Conservation (phyloP, 306 rosid genomes). For the Cicer pinnatifidum region DNA sequence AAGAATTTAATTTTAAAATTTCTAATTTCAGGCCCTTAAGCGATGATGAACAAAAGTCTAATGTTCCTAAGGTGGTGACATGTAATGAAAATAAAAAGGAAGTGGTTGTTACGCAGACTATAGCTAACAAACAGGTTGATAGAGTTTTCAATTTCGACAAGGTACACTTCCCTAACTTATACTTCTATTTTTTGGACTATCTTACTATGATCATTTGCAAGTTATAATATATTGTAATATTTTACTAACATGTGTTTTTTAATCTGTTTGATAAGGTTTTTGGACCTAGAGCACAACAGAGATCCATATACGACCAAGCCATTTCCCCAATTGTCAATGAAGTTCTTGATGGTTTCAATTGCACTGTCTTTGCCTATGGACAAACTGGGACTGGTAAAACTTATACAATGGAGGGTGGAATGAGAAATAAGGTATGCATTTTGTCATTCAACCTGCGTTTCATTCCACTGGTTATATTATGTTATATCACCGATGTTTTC, state of each 20-base stretch:
- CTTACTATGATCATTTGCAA: conserved; percentile 15
- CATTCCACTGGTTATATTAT: not conserved
- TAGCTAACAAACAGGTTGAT: conserved; percentile 88
- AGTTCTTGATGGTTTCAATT: conserved; percentile 94
- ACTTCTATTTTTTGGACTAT: not conserved
- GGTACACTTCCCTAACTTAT: conserved; percentile 45
- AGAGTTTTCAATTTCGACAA: conserved; percentile 86
- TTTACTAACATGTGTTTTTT: conserved; percentile 12
- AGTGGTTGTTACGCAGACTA: conserved; percentile 76
- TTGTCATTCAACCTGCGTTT: not conserved
- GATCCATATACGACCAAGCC: conserved; percentile 92
- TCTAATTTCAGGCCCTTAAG: conserved; percentile 67
- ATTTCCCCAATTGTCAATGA: conserved; percentile 88
- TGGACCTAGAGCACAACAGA: conserved; percentile 92
- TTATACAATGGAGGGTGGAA: conserved; percentile 98
- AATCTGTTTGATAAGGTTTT: conserved; percentile 63
- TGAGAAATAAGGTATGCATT: conserved; percentile 76
- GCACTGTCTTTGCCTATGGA: conserved; percentile 96
- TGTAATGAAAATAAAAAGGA: conserved; percentile 86
- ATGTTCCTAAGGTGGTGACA: conserved; percentile 67
- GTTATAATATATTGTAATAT: not conserved
- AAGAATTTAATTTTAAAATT: not conserved
- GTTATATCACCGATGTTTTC: not conserved
- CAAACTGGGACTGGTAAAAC: conserved; percentile 99
- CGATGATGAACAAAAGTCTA: conserved; percentile 69